Evolutionary conservation across 139 green algal genomes (phyloP).

Genomic region (Chlamydomonas sp.): DNA sequence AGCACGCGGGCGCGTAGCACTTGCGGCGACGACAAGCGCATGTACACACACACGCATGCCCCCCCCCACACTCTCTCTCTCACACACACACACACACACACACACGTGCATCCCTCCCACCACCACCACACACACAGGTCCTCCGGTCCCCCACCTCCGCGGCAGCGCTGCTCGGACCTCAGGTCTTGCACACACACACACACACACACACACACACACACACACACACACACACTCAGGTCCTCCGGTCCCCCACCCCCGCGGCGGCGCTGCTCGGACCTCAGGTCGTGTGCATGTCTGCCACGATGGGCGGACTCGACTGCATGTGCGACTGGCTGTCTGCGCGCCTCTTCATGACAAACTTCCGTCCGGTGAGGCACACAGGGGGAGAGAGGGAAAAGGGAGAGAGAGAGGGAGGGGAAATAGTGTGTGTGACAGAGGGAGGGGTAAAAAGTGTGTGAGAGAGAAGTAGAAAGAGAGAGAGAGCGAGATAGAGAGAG

Average conservation of each 20-base stretch:
- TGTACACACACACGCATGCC: too few relatives aligned
- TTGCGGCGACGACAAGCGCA: too few relatives aligned
- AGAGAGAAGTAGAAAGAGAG: too few relatives aligned
- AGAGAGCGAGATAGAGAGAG: too few relatives aligned
- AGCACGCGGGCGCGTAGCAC: too few relatives aligned
- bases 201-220: not conserved
- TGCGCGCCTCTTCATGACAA: conserved; percentile 70
- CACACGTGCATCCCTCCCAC: not conserved
- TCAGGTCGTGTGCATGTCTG: conserved; percentile 89
- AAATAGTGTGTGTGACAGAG: too few relatives aligned
- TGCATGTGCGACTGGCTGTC: conserved; percentile 75
- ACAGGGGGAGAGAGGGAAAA: too few relatives aligned
- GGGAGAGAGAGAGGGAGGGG: too few relatives aligned
- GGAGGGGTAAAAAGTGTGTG: too few relatives aligned
- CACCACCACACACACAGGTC: not conserved
- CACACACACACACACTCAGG: not conserved
- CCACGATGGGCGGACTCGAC: conserved; percentile 78
- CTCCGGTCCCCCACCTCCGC: too few relatives aligned
- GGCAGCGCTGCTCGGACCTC: conserved; percentile 16
- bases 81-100: not conserved
- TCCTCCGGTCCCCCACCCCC: too few relatives aligned
- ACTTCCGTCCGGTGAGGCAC: conserved; percentile 60
- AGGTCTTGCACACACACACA: conserved; percentile 56
- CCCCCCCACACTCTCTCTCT: not conserved
- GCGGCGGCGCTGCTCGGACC: not conserved